Percentiles rank a stretch among this genome's conserved stretches.
Conservation (phyloP, 768 basidiomycete species). For the Pleurotus salmoneostramineus region DNA sequence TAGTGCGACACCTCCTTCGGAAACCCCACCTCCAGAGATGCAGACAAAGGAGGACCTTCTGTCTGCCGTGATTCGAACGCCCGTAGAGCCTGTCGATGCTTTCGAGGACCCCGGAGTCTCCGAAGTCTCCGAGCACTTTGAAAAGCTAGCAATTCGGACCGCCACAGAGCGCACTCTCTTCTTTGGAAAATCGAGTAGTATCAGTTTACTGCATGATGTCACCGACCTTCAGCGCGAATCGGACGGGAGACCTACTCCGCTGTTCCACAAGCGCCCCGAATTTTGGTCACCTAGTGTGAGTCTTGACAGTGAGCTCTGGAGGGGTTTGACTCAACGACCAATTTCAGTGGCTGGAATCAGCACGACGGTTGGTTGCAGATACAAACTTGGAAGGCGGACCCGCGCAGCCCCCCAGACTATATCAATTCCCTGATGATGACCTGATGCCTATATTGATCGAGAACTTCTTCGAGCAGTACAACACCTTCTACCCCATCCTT, state of each 20-base stretch:
- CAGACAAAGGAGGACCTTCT: neutral
- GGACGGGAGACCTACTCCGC: conserved; percentile 26
- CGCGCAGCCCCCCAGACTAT: conserved; percentile 21
- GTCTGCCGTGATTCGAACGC: neutral
- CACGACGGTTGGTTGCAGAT: neutral
- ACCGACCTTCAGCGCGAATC: conserved; percentile 54
- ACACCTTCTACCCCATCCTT: conserved; percentile 59
- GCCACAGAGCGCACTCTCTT: conserved; percentile 18
- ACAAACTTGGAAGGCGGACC: conserved; percentile 6
- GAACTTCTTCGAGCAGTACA: conserved; percentile 56
- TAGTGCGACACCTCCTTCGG: neutral
- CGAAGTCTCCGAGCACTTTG: conserved; percentile 29
- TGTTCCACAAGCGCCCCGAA: neutral
- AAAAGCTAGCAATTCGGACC: conserved; percentile 18
- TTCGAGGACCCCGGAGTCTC: conserved; percentile 21
- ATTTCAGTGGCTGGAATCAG: conserved; percentile 27
- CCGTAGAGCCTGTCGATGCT: conserved; percentile 21
- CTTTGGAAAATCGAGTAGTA: conserved; percentile 50
- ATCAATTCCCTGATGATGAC: conserved; percentile 48
- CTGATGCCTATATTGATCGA: conserved; percentile 53
- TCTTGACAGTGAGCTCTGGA: conserved; percentile 45
- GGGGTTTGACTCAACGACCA: neutral
- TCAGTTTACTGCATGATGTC: conserved; percentile 50
- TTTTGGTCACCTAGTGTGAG: conserved; percentile 16
- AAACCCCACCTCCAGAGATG: neutral